Evolutionary conservation across 345 rosid species (phyloP), one percentile per base, ranked within the genome.

Genomic region (Populus pruinosa): DNA sequence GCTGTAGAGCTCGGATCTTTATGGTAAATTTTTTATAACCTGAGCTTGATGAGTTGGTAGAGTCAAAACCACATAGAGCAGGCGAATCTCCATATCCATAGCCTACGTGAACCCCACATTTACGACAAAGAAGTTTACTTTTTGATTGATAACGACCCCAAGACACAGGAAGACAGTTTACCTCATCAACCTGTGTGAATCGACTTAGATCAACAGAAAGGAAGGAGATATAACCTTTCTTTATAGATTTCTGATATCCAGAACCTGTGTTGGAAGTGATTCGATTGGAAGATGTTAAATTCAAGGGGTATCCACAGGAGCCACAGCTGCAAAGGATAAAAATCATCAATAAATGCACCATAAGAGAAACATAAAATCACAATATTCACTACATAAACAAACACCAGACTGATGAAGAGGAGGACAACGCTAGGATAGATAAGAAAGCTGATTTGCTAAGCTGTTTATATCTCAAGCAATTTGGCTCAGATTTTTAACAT

Each of bases 61-160:
- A 87, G 70, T 89, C 88, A 77, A 83, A 82, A 83, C 91, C 85
- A 33, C 93, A 89, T 5, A 91, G 83, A 64, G 87, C 87, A 23
- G 82, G 79, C n/a, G 91, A 81, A 81, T 84, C 88, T 39, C 90
- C 86, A 10, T 87, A 82, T 23, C 87, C 92, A 49, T 87, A 85
- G 81, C 96, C 96, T 44, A 91, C 82, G 74, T 87, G 88, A 81
- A 74, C 87, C 74, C 91, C 92, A 31, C 90, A 90, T 86, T 82
- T 91, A 67, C 91, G 91, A 79, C 91, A 88, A 21, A 87, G 88
- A 73, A 90, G 90, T 84, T 87, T 90, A 33, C 87, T 86, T 82
- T 89, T 90, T 11, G 79, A 81, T 47, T 82, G 79, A 75, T 81
- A 78, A 38, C 85, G 79, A 35, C 84, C 85, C 85, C 90, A 88